Evolutionary conservation across 306 rosid species (phyloP).

Genomic region (Casuarina glauca): DNA sequence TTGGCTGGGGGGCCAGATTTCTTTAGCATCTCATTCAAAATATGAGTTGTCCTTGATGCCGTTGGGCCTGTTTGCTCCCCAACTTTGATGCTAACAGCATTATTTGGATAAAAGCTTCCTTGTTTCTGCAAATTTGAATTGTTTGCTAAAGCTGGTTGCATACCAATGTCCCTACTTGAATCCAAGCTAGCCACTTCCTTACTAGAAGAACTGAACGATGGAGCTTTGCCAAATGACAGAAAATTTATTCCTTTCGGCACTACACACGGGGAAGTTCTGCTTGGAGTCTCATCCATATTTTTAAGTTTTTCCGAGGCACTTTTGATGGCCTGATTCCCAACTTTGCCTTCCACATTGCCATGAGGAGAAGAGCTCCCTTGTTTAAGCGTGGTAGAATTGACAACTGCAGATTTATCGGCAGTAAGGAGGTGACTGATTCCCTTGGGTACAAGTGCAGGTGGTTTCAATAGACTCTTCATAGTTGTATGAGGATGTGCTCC

Average conservation of each 20-base stretch:
- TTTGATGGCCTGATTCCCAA: slow-evolving; percentile 22
- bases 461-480: slow-evolving; percentile 31
- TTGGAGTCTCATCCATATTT: slow-evolving; percentile 27
- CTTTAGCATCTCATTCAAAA: slow-evolving; percentile 28
- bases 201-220: slow-evolving; percentile 32
- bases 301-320: slow-evolving; percentile 27
- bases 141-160: slow-evolving; percentile 19
- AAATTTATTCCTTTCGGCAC: slow-evolving; percentile 69
- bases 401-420: slow-evolving; percentile 36
- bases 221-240: slow-evolving; percentile 63
- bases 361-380: slow-evolving; percentile 35
- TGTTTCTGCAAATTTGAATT: slow-evolving; percentile 26
- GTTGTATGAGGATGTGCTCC: slow-evolving; percentile 30
- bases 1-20: slow-evolving; percentile 26
- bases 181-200: slow-evolving; percentile 35
- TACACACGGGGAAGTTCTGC: slow-evolving; percentile 31
- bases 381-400: slow-evolving; percentile 27
- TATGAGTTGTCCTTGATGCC: slow-evolving; percentile 26
- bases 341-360: slow-evolving; percentile 32
- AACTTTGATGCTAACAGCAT: slow-evolving; percentile 25
- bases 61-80: slow-evolving; percentile 27
- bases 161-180: slow-evolving; percentile 24
- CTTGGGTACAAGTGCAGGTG: slow-evolving; percentile 37
- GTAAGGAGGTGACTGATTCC: slow-evolving; percentile 57
- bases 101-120: slow-evolving; percentile 15